Percentiles rank a stretch among this genome's conserved stretches.
phyloP scores from a whole-genome alignment of 768 basidiomycete genomes.

The Roridomyces roridus region DNA sequence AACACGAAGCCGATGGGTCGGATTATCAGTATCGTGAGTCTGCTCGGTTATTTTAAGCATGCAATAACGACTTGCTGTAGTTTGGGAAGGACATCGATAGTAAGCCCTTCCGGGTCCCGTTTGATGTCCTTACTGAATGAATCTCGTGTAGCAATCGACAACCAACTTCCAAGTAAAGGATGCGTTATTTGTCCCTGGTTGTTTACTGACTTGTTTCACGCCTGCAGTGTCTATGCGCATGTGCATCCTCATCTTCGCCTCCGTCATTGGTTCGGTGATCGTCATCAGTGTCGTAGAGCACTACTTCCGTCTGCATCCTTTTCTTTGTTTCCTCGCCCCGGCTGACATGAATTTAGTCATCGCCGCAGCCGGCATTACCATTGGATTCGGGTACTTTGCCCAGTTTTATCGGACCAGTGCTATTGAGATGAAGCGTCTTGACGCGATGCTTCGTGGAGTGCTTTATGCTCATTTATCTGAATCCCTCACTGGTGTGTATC shows the following conservation, averaged over 20 bases:
- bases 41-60: not conserved
- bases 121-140: not conserved
- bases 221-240: conserved; percentile 60
- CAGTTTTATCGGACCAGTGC: conserved; percentile 75
- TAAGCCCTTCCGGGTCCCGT: conserved; percentile 28
- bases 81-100: conserved; percentile 75
- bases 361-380: conserved; percentile 53
- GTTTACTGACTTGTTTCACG: not conserved
- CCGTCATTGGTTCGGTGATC: conserved; percentile 56
- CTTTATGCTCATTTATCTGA: conserved; percentile 83
- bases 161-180: conserved; percentile 58
- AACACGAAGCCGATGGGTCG: conserved; percentile 59
- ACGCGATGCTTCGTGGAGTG: conserved; percentile 73
- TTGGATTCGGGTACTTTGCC: conserved; percentile 69
- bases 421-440: conserved; percentile 69
- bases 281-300: conserved; percentile 64
- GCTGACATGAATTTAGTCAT: conserved; percentile 45
- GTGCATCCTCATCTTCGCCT: conserved; percentile 54
- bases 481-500: conserved; percentile 59
- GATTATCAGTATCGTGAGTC: conserved; percentile 51
- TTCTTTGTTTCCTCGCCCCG: too few relatives aligned
- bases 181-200: not conserved
- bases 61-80: not conserved
- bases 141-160: conserved; percentile 54
- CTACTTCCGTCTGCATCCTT: conserved; percentile 55